Conservation (phyloP, 225 moss, liverwort and hornwort genomes). For the Physcomitrellopsis africana region DNA sequence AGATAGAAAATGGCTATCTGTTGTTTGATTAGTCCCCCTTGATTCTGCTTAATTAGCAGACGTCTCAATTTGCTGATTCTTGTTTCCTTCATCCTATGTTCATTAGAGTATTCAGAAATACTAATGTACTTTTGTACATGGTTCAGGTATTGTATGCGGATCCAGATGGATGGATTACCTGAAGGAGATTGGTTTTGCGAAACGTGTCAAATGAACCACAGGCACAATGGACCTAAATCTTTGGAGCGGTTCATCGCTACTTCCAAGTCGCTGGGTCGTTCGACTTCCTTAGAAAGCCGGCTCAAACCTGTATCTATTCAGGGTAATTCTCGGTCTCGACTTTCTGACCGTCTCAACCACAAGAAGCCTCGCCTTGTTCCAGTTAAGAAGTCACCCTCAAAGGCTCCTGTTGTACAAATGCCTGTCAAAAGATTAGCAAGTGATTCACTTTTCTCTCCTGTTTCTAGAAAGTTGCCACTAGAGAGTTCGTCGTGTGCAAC, state of each 20-base stretch:
- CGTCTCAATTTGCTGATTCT: not conserved
- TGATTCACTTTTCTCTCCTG: conserved; percentile 50
- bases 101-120: conserved; percentile 8
- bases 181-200: conserved; percentile 93
- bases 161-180: conserved; percentile 60
- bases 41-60: too few species aligned
- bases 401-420: conserved; percentile 55
- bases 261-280: conserved; percentile 46
- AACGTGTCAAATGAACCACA: conserved; percentile 70
- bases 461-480: conserved; percentile 57
- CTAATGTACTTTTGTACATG: conserved; percentile 27
- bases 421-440: conserved; percentile 63
- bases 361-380: conserved; percentile 66
- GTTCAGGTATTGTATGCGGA: conserved; percentile 93
- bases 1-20: too few species aligned
- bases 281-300: conserved; percentile 51
- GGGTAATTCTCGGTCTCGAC: conserved; percentile 65
- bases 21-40: too few species aligned
- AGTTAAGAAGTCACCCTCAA: conserved; percentile 70
- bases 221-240: conserved; percentile 51
- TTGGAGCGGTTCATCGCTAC: conserved; percentile 38
- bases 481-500: conserved; percentile 49
- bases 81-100: conserved; percentile 19
- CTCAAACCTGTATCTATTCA: conserved; percentile 55
- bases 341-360: conserved; percentile 73